phyloP scores from a whole-genome alignment of 768 basidiomycete genomes.

The Rhizopogon vesiculosus region DNA sequence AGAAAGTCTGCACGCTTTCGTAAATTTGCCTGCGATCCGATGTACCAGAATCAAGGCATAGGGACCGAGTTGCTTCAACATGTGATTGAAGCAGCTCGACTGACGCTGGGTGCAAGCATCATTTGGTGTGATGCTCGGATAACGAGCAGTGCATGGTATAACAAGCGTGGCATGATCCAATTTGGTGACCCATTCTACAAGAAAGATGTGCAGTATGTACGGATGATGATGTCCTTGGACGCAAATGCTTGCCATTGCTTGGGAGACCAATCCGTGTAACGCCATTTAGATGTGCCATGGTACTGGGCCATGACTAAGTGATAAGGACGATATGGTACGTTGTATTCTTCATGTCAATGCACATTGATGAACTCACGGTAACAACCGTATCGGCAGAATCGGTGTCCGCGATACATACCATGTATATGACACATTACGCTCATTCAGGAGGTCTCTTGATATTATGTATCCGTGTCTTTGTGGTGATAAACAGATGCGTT shows the following conservation, averaged over 20 bases:
- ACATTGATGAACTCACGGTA: not conserved
- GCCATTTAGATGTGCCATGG: not conserved
- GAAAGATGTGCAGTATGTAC: conserved; percentile 48
- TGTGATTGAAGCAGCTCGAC: conserved; percentile 33
- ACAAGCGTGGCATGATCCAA: conserved; percentile 42
- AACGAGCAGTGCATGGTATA: conserved; percentile 44
- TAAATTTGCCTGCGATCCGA: conserved; percentile 54
- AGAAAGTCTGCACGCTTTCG: conserved; percentile 40
- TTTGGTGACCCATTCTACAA: conserved; percentile 53
- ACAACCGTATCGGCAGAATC: not conserved
- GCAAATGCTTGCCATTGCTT: not conserved
- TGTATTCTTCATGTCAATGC: not conserved
- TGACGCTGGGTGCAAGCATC: conserved; percentile 34
- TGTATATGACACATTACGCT: not conserved
- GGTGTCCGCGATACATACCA: not conserved
- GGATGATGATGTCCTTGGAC: conserved; percentile 39
- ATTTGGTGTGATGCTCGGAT: conserved; percentile 59
- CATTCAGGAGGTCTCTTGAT: not conserved
- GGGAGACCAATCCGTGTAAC: not conserved
- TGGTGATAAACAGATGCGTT: not conserved
- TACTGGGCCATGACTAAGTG: not conserved
- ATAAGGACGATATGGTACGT: not conserved
- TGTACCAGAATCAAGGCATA: conserved; percentile 49
- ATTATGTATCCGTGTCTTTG: not conserved
- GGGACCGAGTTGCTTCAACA: conserved; percentile 44